phyloP scores from a whole-genome alignment of 2,329 filamentous ascomycete species.

The Pseudophaeomoniella oleicola region DNA sequence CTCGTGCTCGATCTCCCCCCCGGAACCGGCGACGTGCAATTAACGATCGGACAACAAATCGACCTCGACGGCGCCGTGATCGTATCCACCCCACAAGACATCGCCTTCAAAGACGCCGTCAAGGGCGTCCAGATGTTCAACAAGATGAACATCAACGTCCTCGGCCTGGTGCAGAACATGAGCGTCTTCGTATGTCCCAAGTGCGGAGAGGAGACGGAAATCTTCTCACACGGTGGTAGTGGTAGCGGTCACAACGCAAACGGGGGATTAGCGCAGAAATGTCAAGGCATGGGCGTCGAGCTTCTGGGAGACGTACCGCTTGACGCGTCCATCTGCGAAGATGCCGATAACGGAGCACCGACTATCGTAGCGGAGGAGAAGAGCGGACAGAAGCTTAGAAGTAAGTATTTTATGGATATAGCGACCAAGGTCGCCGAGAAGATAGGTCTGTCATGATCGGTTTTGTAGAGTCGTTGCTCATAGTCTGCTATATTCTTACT shows the following conservation, averaged over 20 bases:
- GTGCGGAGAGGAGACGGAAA: constrained; percentile 57
- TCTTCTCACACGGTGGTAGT: constrained; percentile 45
- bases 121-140: constrained; percentile 89
- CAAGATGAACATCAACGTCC: constrained; percentile 59
- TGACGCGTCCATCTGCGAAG: constrained; percentile 71
- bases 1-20: constrained; percentile 84
- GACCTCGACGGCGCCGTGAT: constrained; percentile 73
- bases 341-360: constrained; percentile 75
- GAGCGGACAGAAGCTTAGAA: constrained; percentile 45
- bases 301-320: constrained; percentile 81
- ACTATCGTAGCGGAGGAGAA: constrained; percentile 75
- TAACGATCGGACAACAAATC: constrained; percentile 93
- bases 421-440: constrained; percentile 38
- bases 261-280: constrained; percentile 53
- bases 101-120: constrained; percentile 81
- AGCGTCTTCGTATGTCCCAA: constrained; percentile 67
- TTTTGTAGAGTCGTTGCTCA: too few species aligned
- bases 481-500: too few species aligned
- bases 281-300: constrained; percentile 56
- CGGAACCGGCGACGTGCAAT: constrained; percentile 86
- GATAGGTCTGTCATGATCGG: constrained; percentile 24
- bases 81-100: constrained; percentile 83
- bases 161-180: constrained; percentile 92
- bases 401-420: constrained; percentile 57
- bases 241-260: constrained; percentile 24